Conservation (phyloP, 108 stramenopile genomes). For the Skeletonema potamos region DNA sequence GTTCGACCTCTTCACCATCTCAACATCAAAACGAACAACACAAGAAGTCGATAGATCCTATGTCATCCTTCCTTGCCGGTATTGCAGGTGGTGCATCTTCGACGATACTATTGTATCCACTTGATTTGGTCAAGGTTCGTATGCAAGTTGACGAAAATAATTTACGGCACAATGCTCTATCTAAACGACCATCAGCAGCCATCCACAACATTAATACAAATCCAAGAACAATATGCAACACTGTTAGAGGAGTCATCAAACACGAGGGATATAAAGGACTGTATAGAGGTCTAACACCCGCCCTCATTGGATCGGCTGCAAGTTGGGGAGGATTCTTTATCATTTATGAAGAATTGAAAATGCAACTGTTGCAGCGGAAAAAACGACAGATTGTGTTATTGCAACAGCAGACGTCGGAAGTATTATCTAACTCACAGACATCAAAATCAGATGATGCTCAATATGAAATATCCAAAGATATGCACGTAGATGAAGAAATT, state of each 20-base stretch:
- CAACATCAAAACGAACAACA: background rate
- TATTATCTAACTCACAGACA: background rate
- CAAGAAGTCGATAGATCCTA: background rate
- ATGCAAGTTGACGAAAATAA: constrained; percentile 85
- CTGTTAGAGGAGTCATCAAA: constrained; percentile 32
- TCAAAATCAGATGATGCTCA: background rate
- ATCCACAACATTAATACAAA: constrained; percentile 1
- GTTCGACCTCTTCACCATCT: no score
- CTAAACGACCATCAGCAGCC: background rate
- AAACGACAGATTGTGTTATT: background rate
- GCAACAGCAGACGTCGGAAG: background rate
- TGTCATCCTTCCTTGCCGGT: constrained; percentile 59
- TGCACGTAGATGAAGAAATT: constrained; percentile 27
- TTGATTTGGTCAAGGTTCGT: constrained; percentile 95
- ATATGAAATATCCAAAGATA: constrained; percentile 20
- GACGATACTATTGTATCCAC: constrained; percentile 84
- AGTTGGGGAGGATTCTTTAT: constrained; percentile 99
- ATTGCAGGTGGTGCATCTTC: constrained; percentile 70
- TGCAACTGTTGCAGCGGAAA: constrained; percentile 32
- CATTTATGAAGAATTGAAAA: constrained; percentile 92
- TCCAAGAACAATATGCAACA: constrained; percentile 29
- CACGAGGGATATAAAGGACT: constrained; percentile 86
- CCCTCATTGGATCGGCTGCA: constrained; percentile 87
- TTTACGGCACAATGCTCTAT: background rate
- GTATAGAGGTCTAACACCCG: constrained; percentile 92